Evolutionary conservation across 2,329 filamentous ascomycete genomes (phyloP), one percentile per base, ranked within the genome.

Genomic region (Stemphylium beticola): DNA sequence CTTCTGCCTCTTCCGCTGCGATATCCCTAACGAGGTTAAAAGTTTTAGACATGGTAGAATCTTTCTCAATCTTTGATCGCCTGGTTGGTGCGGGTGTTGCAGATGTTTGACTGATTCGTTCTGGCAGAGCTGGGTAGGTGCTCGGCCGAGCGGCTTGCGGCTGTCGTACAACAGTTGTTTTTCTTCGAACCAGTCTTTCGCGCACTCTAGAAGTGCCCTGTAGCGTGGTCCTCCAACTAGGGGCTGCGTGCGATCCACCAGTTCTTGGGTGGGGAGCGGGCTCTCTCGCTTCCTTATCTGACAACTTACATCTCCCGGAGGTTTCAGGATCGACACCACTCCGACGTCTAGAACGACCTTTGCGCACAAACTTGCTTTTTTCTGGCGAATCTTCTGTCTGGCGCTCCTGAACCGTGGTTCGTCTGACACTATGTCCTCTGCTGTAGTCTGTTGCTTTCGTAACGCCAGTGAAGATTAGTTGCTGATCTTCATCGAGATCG

Each of bases 401-500:
- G 1, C 9, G 17, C 6, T 33, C 26, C 1, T 9, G 32, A 26
- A 8, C n/a, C 9, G 11, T 45, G 15, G 29, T 31, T 32, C 12
- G 41, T 4, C 37, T 52, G 9, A 17, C 38, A 24, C 26, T 51
- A 14, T 29, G 4, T 9, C 46, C 17, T 29, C 5, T 51, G 10
- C 7, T 31, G 4, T 15, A 18, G 29, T 26, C 15, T 11, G 20
- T 29, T n/a, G 12, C 45, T n/a, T 22, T 14, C 24, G 20, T 4
- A 4, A 44, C 20, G 26, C 53, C 33, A 2, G 32, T 22, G n/a
- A 48, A 52, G 38, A 32, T 31, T 24, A 2, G 24, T 29, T 17
- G 43, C 37, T 53, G 32, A 12, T 44, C 36, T 2, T 40, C 12
- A 34, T 34, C 41, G 22, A 47, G 32, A 48, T 53, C 24, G 26